These are phyloP conservation scores for Aspergillus pseudoviridinutans DNA, from an alignment of 2,329 filamentous ascomycete species.

Conservation along the genomic window DNA sequence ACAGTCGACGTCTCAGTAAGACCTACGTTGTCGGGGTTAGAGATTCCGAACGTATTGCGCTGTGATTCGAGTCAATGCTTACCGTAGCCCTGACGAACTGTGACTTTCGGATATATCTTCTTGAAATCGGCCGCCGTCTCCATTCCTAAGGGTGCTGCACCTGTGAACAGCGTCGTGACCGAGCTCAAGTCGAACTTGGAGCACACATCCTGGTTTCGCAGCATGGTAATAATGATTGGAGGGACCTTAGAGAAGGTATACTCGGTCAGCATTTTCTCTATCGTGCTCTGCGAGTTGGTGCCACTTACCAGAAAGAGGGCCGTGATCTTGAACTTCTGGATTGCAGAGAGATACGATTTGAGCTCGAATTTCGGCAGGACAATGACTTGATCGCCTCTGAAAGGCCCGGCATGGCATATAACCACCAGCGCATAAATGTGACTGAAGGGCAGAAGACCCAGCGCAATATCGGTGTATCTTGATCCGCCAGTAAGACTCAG, in stretches of 20 bases:
- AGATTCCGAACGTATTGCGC: neutral
- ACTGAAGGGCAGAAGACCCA: constrained; percentile 73
- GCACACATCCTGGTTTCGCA: constrained; percentile 59
- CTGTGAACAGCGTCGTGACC: constrained; percentile 64
- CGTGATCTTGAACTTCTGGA: constrained; percentile 66
- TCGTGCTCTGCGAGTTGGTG: neutral
- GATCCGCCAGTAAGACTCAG: constrained; percentile 33
- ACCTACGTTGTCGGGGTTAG: constrained; percentile 41
- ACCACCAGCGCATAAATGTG: constrained; percentile 78
- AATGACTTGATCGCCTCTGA: constrained; percentile 68
- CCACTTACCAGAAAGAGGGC: constrained; percentile 60
- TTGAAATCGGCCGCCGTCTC: constrained; percentile 66
- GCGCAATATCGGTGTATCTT: constrained; percentile 52
- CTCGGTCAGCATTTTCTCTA: neutral
- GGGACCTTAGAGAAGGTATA: constrained; percentile 53
- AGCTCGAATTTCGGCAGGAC: constrained; percentile 73
- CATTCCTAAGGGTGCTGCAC: constrained; percentile 71
- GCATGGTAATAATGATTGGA: constrained; percentile 74
- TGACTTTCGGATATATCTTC: constrained; percentile 60
- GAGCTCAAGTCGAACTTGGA: constrained; percentile 68
- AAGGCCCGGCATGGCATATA: constrained; percentile 62
- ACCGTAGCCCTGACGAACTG: constrained; percentile 69
- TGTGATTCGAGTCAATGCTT: constrained; percentile 13
- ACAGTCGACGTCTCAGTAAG: constrained; percentile 76
- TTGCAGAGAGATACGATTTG: constrained; percentile 56